A percentile compares a stretch with the other conserved stretches of the same genome.
phyloP scores from a whole-genome alignment of 176 grass and related monocot species.

The Musa schizocarpa region DNA sequence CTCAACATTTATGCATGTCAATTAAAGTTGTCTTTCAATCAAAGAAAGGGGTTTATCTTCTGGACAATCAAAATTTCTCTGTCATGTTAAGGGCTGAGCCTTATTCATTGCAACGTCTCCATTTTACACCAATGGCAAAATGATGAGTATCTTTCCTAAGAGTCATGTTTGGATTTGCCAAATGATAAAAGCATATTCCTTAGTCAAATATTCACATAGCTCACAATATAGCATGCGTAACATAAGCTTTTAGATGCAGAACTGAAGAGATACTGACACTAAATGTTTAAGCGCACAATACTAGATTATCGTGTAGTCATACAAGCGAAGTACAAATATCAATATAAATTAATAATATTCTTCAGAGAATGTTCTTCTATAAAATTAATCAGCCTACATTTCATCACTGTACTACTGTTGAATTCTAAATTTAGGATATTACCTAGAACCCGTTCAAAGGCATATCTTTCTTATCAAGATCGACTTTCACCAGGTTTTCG shows the following conservation, averaged over 20 bases:
- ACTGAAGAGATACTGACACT: no score
- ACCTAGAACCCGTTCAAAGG: no score
- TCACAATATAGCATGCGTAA: no score
- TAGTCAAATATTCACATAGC: neutral
- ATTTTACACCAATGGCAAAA: neutral
- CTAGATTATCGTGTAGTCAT: neutral
- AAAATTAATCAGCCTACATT: neutral
- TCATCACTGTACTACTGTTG: no score
- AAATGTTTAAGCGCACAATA: neutral
- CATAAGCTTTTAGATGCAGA: no score
- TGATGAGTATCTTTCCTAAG: neutral
- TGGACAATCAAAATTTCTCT: neutral
- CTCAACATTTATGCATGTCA: neutral
- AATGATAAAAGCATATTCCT: neutral
- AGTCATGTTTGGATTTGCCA: neutral
- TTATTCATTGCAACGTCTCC: neutral
- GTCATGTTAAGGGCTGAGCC: neutral
- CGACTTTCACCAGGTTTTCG: neutral
- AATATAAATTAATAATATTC: neutral
- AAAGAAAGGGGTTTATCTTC: neutral
- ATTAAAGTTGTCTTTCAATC: neutral
- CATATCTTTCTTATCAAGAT: neutral
- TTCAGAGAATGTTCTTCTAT: neutral
- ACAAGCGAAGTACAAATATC: no score
- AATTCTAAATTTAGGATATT: no score